Percentiles rank a stretch among this genome's conserved stretches.
phyloP scores from a whole-genome alignment of 495 filamentous ascomycete genomes.

The Aspergillus sparsus region DNA sequence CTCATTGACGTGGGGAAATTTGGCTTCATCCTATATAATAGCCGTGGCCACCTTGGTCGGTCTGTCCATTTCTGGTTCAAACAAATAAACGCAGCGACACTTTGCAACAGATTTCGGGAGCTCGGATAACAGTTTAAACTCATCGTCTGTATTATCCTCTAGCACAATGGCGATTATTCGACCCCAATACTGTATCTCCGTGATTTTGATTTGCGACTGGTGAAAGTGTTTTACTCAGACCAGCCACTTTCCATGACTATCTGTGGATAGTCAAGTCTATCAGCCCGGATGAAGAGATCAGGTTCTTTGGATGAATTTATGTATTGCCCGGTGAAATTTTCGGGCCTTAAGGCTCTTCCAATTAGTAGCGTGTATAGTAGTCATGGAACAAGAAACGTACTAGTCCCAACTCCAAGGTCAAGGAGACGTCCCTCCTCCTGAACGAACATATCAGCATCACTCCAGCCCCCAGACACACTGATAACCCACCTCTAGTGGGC shows the following conservation, averaged over 20 bases:
- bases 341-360: not conserved
- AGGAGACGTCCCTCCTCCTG: not conserved
- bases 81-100: no score
- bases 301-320: conserved; percentile 6
- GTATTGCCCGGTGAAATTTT: conserved; percentile 3
- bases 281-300: conserved; percentile 4
- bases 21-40: no score
- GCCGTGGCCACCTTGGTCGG: no score
- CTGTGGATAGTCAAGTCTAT: not conserved
- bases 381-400: conserved; percentile 4
- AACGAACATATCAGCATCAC: not conserved
- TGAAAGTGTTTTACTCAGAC: not conserved
- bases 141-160: no score
- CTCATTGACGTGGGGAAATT: no score
- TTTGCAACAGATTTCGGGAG: no score
- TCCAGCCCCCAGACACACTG: not conserved
- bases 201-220: no score
- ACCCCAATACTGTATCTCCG: no score
- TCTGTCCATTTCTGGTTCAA: no score
- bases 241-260: conserved; percentile 8
- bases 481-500: conserved; percentile 11
- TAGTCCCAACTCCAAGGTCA: conserved; percentile 8
- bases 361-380: not conserved
- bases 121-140: no score
- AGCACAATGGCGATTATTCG: no score